Evolutionary conservation across 768 basidiomycete genomes (phyloP).

Genomic region (Pholiota conissans): DNA sequence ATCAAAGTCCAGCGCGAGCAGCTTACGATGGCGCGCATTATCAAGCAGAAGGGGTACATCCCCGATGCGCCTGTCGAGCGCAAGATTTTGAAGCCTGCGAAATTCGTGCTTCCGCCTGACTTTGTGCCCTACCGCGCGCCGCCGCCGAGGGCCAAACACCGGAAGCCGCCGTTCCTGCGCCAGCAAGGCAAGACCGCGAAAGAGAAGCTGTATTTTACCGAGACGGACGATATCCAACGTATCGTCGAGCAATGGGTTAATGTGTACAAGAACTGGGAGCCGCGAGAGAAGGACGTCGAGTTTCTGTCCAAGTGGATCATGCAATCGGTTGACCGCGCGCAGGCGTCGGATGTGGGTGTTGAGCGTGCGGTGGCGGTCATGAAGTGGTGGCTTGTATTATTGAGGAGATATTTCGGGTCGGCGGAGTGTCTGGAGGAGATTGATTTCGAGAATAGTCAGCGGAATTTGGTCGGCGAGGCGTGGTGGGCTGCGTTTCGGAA

Average conservation of each 20-base stretch:
- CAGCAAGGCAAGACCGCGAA: conserved; percentile 56
- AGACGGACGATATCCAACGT: conserved; percentile 70
- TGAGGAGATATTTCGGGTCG: conserved; percentile 62
- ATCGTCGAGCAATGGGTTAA: conserved; percentile 79
- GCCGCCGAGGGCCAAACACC: conserved; percentile 54
- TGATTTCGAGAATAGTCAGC: conserved; percentile 30
- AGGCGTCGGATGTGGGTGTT: conserved; percentile 58
- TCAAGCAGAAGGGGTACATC: conserved; percentile 40
- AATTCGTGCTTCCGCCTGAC: conserved; percentile 37
- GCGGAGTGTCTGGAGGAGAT: conserved; percentile 48
- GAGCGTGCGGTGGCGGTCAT: conserved; percentile 70
- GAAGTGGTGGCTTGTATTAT: conserved; percentile 80
- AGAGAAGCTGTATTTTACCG: conserved; percentile 58
- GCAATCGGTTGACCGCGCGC: conserved; percentile 57
- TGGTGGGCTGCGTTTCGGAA: conserved; percentile 85
- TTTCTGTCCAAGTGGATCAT: conserved; percentile 74
- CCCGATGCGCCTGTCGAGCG: conserved; percentile 42
- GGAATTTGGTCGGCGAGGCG: conserved; percentile 53
- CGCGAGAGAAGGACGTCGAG: conserved; percentile 72
- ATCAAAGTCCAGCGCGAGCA: conserved; percentile 72
- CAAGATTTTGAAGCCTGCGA: conserved; percentile 56
- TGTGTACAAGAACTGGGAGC: conserved; percentile 56
- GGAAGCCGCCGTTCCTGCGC: conserved; percentile 51
- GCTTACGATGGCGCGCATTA: conserved; percentile 55
- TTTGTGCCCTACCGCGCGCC: conserved; percentile 48